Evolutionary conservation across 768 basidiomycete species (phyloP), one percentile per base, ranked within the genome.

Genomic region (Lyophyllum atratum): DNA sequence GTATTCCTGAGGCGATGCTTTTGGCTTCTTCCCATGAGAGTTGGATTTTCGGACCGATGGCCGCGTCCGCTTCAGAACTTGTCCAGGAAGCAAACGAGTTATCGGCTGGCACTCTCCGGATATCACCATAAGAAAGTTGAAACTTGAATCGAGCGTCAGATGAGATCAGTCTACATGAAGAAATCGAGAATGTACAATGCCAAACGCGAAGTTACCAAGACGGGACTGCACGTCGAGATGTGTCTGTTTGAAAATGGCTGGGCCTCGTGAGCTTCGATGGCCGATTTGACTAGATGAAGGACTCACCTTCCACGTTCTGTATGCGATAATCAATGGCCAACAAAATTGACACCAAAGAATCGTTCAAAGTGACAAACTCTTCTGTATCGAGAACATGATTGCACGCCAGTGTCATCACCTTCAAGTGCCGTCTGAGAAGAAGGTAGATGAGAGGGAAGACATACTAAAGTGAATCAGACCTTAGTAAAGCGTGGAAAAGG

Each of bases 171-270:
- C 8, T 28, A 26, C 25, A 21, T 17, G 31, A 2, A 50, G n/a
- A 14, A 54, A 39, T 26, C 6, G 22, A 28, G 22, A 28, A 58
- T 70, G 47, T 42, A 75, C 75, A 44, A 76, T 65, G 11, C 75
- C 75, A 55, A 76, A 76, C 2, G 75, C 74, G 40, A 73, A 72
- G 42, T 74, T 76, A 9, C 70, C 70, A 9, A 76, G 64, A 11
- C 66, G 66, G 19, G 67, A 59, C 54, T 70, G 65, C 2, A 73
- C 68, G 51, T 76, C 72, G 2, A 70, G 60, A 28, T 74, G 66
- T 0, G 69, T 73, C 53, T 76, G 72, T 43, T 72, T 74, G 62
- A 74, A 74, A 2, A 75, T 63, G 12, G 74, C 74, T 73, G 24
- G 2, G 22, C 43, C 22, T 5, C 4, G 37, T 58, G 40, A 54